Base-by-base conservation (phyloP, 1,139 yeast genomes). In the Cylindricascospora bacillispora region DNA sequence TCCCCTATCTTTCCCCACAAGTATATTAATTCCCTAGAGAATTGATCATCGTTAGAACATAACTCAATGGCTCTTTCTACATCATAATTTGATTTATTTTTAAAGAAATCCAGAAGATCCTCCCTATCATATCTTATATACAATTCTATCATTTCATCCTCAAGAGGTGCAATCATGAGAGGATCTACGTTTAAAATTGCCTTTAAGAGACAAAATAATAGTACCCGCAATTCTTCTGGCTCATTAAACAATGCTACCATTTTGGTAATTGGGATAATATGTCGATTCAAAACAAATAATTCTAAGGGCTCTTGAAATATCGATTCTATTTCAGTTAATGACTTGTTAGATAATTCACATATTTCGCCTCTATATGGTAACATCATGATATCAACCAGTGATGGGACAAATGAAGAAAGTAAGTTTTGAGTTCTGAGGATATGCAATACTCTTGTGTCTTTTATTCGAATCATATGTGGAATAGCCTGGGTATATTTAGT, bases 1-100 rank as follows among this genome's bases (percentile, higher is more conserved):
- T 81, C 81, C 1, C 98, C 98, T 18, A 81, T 75, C 44, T 73
- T 73, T 5, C 95, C 93, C 38, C 83, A 65, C 22, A 89, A 56
- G 44, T 73, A 85, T 0, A 89, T 93, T 29, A 83, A 61, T 47
- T 86, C 97, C 28, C 77, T 73, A 20, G 64, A 65, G 28, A 59
- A 56, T 11, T 63, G 62, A 1, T 63, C 63, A 26, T 65, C 62
- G 7, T 52, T 36, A 35, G 74, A 74, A 44, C 94, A 82, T 1
- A 77, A 52, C 6, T 57, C 53, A 13, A 83, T 70, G 0, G 95
- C 94, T 20, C 52, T 46, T 29, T 73, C 81, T 25, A 83, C 67
- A 39, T 80, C 70, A 54, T 85, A 89, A 36, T 73, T 47, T 13
- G 48, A 44, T 31, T 60, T 57, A 30, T 56, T 57, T 36, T 63